Base-by-base conservation (phyloP, 2,329 filamentous ascomycete species). In the Neophaeococcomyces aloes region DNA sequence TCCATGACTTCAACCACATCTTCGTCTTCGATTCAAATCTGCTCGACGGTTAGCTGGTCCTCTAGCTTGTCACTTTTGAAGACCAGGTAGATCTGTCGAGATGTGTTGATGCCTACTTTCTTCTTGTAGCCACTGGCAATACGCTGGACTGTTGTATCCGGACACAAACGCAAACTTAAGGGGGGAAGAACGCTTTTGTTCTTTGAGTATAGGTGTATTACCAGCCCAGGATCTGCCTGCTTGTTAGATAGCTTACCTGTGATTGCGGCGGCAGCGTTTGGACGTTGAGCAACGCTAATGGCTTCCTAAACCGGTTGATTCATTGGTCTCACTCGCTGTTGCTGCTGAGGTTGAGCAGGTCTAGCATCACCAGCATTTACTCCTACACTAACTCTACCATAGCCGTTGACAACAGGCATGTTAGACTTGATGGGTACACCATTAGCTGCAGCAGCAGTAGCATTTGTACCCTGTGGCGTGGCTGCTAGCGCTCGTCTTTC, bases 41-140 rank as follows among this genome's bases (percentile, higher is more conserved):
- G 77, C 34, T 69, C 68, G 34, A 91, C 70, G 2, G 71, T 74
- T 21, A 67, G 64, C 1, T 76, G 68, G n/a, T 75, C 71, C 11
- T 80, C 74, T 21, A 93, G 65, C 36, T 67, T 65, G 39, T 88
- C 85, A 11, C 86, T 86, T 53, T 94, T 86, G 61, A 86, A 88
- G 53, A 72, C 68, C 8, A 94, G 65, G 29, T 71, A 70, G 2
- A 91, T 64, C 0, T 70, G 61, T 51, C 69, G 72, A 3, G 72
- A 70, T 1, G 64, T 57, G 0, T 65, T 60, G 14, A 88, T 59
- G 0, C 66, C 54, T 21, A 73, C 70, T 52, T 71, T 65, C 29
- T 66, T 66, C 39, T 76, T 72, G 59, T 83, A 89, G 3, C 70
- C 74, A 31, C 65, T 67, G 14, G 83, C 65, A 39, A 93, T 69